Evolutionary conservation across 306 rosid genomes (phyloP).

Genomic region (Arachis hypogaea): DNA sequence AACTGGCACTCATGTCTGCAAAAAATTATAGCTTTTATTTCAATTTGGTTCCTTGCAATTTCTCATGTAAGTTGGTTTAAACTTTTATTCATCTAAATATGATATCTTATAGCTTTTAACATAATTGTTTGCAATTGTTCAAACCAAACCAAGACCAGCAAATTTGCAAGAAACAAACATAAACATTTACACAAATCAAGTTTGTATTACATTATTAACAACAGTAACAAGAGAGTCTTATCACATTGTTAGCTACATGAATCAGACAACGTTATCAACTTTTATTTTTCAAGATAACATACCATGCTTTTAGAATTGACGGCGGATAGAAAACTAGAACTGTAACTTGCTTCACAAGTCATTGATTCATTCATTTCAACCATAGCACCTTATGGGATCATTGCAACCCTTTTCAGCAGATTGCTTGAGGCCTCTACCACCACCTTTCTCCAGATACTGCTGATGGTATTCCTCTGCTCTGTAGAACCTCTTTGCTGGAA

Average conservation of each 20-base stretch:
- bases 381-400: conserved; percentile 88
- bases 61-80: conserved; percentile 3
- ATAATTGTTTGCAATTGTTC: background rate
- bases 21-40: too few species aligned
- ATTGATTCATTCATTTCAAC: conserved; percentile 45
- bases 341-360: background rate
- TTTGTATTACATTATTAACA: background rate
- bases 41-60: background rate
- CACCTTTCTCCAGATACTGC: conserved; percentile 91
- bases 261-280: background rate
- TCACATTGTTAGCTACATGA: background rate
- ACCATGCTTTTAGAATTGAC: background rate
- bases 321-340: background rate
- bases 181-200: too few species aligned
- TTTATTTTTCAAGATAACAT: background rate
- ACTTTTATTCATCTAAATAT: too few species aligned
- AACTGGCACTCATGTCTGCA: too few species aligned
- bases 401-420: conserved; percentile 81
- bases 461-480: conserved; percentile 95
- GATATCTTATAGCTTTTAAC: background rate
- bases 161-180: background rate
- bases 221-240: background rate
- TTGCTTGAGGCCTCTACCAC: conserved; percentile 58
- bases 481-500: conserved; percentile 83
- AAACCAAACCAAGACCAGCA: background rate